Percentiles rank a stretch among this genome's conserved stretches.
These are phyloP conservation scores for Globisporangium nagaii DNA, from an alignment of 352 stramenopile genomes.

Conservation along the genomic window DNA sequence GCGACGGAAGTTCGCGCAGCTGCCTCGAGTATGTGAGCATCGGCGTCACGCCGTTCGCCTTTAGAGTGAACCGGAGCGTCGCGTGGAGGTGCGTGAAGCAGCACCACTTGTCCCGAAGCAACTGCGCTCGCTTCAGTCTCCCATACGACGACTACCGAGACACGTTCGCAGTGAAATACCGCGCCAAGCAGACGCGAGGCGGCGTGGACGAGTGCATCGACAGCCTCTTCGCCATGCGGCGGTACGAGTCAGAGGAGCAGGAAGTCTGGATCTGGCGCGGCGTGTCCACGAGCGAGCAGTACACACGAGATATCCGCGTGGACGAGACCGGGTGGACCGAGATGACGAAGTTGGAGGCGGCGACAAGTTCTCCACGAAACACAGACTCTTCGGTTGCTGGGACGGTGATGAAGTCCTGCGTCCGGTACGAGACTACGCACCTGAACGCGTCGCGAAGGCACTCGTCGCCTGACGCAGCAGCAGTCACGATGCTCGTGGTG, in stretches of 20 bases:
- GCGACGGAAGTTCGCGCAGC: background rate
- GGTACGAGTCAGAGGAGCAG: background rate
- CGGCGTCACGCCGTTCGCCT: background rate
- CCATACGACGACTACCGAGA: background rate
- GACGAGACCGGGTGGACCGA: background rate
- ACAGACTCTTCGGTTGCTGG: background rate
- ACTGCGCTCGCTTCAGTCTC: background rate
- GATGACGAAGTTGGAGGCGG: background rate
- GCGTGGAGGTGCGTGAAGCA: background rate
- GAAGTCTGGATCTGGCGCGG: background rate
- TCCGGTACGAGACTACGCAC: background rate
- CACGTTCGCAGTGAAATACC: background rate
- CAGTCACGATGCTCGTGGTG: slow-evolving; percentile 48
- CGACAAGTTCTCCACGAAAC: background rate
- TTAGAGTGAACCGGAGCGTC: background rate
- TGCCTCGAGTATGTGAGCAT: background rate
- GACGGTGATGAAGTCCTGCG: background rate
- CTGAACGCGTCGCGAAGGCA: background rate
- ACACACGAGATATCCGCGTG: background rate
- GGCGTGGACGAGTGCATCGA: background rate
- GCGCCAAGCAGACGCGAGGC: background rate
- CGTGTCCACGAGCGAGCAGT: background rate
- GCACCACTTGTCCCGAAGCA: background rate
- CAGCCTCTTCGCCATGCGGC: background rate
- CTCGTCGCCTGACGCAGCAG: background rate